These are phyloP conservation scores for Platanus orientalis DNA, from an alignment of 164 flowering plant species.

Conservation along the genomic window DNA sequence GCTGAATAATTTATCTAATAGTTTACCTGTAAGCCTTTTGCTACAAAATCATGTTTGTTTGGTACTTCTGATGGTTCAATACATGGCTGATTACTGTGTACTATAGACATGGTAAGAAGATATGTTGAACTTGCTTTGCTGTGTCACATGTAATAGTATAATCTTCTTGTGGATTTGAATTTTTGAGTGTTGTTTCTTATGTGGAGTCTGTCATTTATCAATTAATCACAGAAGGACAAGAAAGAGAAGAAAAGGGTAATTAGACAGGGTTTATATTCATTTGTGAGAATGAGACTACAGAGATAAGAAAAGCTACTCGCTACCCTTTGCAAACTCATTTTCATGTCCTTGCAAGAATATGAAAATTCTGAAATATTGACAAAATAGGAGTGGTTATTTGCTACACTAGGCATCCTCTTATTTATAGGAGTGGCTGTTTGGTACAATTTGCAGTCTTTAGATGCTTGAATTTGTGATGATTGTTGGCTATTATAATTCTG, in stretches of 20 bases:
- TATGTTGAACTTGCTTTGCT: neutral
- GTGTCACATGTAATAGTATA: neutral
- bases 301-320: neutral
- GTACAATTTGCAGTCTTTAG: too few species aligned
- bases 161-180: neutral
- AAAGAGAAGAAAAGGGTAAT: neutral
- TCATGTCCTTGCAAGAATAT: neutral
- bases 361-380: too few species aligned
- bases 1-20: neutral
- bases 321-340: neutral
- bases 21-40: neutral
- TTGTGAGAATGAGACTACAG: neutral
- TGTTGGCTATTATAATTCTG: neutral
- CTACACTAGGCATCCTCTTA: too few species aligned
- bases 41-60: neutral
- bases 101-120: neutral
- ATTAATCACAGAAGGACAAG: neutral
- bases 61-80: neutral
- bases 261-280: neutral
- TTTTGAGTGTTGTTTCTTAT: neutral
- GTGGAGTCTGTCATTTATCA: neutral
- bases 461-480: neutral
- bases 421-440: too few species aligned
- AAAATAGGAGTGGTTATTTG: too few species aligned
- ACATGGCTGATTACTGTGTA: neutral